These are phyloP conservation scores for Schizothecium vesticola DNA, from an alignment of 495 filamentous ascomycete genomes.

Conservation along the genomic window DNA sequence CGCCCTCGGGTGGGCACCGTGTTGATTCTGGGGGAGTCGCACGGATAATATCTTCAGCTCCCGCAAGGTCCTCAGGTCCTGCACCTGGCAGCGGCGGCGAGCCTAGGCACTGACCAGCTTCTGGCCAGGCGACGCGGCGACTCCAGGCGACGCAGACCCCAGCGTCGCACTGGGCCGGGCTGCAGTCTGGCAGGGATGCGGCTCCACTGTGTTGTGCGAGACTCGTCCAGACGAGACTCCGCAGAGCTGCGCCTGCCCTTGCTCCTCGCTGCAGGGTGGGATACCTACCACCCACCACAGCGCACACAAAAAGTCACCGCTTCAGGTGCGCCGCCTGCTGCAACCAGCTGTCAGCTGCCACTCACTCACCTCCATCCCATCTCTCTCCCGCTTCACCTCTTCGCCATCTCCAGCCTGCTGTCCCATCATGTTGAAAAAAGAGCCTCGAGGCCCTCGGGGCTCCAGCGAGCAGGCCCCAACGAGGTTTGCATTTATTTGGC, in stretches of 20 bases:
- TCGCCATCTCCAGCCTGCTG: background rate
- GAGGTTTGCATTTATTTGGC: too few relatives aligned
- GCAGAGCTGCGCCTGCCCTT: conserved; percentile 10
- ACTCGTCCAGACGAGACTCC: background rate
- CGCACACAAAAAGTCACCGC: background rate
- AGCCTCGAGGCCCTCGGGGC: background rate
- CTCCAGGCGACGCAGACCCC: background rate
- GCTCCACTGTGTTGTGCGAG: background rate
- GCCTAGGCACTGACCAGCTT: background rate
- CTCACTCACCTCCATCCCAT: background rate
- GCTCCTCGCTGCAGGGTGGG: conserved; percentile 23
- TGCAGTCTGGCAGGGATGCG: conserved; percentile 13
- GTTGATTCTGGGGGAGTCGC: background rate
- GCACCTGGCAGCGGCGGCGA: background rate
- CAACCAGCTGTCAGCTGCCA: background rate
- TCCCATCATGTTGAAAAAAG: background rate
- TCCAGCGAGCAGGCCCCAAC: too few relatives aligned
- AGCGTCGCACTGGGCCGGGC: conserved; percentile 9
- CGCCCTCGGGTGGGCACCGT: background rate
- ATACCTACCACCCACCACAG: conserved; percentile 13
- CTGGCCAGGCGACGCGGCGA: background rate
- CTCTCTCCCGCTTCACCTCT: background rate
- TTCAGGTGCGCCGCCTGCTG: background rate
- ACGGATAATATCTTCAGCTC: conserved; percentile 13
- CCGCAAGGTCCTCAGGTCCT: background rate